phyloP scores from a whole-genome alignment of 106 monocot genomes.

The Alisma plantagoaquatica region DNA sequence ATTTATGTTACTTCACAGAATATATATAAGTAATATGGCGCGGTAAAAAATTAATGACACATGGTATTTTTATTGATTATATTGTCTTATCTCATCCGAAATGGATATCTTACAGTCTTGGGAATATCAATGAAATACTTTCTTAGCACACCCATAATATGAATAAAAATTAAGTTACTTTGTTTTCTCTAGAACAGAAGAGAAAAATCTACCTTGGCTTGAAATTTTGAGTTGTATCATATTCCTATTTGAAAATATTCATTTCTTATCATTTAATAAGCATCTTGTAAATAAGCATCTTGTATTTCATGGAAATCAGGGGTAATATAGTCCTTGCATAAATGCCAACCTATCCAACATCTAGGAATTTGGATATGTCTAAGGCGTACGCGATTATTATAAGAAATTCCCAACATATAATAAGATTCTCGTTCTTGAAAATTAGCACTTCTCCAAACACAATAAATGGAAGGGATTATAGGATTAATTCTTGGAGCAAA shows the following conservation, averaged over 20 bases:
- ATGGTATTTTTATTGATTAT: no score
- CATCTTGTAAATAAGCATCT: constrained; percentile 7
- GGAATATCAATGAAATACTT: background rate
- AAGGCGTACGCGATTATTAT: background rate
- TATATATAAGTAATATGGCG: no score
- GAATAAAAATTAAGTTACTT: background rate
- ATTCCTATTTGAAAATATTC: background rate
- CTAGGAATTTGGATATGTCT: constrained; percentile 1
- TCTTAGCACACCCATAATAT: background rate
- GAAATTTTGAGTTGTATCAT: background rate
- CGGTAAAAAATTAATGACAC: no score
- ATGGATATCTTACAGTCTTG: background rate
- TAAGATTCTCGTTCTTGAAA: no score
- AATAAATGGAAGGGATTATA: no score
- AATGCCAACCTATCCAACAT: constrained; percentile 7
- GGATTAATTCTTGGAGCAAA: no score
- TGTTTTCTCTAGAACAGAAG: constrained; percentile 1
- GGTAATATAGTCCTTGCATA: background rate
- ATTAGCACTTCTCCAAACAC: no score
- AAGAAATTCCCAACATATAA: background rate
- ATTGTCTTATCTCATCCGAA: no score
- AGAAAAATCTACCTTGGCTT: constrained; percentile 1
- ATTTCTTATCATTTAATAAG: constrained; percentile 3
- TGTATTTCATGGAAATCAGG: constrained; percentile 10
- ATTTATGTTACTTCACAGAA: no score